These are phyloP conservation scores for Kandelia obovata DNA, from an alignment of 345 rosid genomes.

Conservation along the genomic window DNA sequence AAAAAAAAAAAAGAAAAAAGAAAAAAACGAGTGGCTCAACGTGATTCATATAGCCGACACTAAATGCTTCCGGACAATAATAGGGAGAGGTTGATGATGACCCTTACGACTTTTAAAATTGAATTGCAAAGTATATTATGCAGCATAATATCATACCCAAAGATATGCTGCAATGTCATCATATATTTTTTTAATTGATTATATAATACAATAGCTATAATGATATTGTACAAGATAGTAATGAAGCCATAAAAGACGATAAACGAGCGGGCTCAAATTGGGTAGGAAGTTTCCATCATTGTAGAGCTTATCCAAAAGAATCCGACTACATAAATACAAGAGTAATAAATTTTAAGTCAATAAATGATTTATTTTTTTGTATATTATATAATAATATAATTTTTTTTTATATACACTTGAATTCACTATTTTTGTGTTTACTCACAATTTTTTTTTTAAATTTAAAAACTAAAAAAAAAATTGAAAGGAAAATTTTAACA, in stretches of 20 bases:
- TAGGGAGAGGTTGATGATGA: neutral
- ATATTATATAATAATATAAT: too few relatives aligned
- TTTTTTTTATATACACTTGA: too few relatives aligned
- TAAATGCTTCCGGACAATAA: neutral
- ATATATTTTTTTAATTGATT: neutral
- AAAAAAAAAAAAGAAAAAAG: too few relatives aligned
- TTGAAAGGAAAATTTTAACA: neutral
- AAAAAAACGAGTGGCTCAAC: constrained; percentile 15
- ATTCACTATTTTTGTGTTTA: too few relatives aligned
- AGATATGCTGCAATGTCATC: neutral
- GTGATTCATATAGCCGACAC: constrained; percentile 37
- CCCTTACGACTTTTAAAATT: neutral
- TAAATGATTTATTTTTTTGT: too few relatives aligned
- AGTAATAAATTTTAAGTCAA: neutral
- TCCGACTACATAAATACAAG: too few relatives aligned
- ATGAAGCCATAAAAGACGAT: neutral
- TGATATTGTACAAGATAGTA: too few relatives aligned
- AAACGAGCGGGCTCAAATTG: constrained; percentile 14
- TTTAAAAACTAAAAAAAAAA: neutral
- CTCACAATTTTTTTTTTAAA: too few relatives aligned
- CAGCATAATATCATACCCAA: too few relatives aligned
- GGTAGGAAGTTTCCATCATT: neutral
- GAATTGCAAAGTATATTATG: neutral
- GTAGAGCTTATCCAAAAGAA: neutral
- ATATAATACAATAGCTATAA: neutral